A percentile compares a stretch with the other conserved stretches of the same genome.
These are phyloP conservation scores for Aspergillus baeticus DNA, from an alignment of 495 filamentous ascomycete genomes.

Conservation along the genomic window DNA sequence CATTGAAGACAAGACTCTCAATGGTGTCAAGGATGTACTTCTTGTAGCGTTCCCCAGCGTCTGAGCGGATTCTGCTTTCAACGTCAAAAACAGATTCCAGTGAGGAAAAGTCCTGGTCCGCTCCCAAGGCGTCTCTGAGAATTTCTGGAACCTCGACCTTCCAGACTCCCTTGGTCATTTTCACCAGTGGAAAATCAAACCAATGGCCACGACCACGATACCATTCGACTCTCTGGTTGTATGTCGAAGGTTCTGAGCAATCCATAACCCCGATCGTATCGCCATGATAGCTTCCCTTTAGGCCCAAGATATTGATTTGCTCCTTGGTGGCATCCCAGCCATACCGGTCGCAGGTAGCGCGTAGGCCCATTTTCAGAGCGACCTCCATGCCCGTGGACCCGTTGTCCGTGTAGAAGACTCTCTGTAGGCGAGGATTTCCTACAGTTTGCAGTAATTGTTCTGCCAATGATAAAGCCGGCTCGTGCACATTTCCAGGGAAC, in stretches of 20 bases:
- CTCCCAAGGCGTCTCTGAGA: slow-evolving; percentile 46
- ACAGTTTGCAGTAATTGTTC: slow-evolving; percentile 54
- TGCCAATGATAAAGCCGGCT: slow-evolving; percentile 66
- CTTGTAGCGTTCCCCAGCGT: slow-evolving; percentile 49
- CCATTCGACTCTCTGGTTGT: slow-evolving; percentile 76
- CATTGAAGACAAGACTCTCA: slow-evolving; percentile 41
- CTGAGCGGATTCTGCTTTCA: slow-evolving; percentile 39
- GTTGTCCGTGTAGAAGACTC: slow-evolving; percentile 77
- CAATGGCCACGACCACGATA: slow-evolving; percentile 71
- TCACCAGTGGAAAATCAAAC: slow-evolving; percentile 71
- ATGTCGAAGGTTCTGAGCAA: slow-evolving; percentile 67
- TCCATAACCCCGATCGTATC: slow-evolving; percentile 85
- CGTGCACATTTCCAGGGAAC: slow-evolving; percentile 72
- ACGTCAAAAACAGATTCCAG: slow-evolving; percentile 63
- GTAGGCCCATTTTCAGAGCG: slow-evolving; percentile 75
- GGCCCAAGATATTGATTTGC: slow-evolving; percentile 62
- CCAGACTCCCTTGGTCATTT: slow-evolving; percentile 63
- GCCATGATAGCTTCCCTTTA: slow-evolving; percentile 77
- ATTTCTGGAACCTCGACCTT: slow-evolving; percentile 52
- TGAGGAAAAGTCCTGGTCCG: slow-evolving; percentile 42
- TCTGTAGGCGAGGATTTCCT: slow-evolving; percentile 57
- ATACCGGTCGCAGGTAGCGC: slow-evolving; percentile 61
- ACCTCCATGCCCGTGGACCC: slow-evolving; percentile 79
- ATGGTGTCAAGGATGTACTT: slow-evolving; percentile 55
- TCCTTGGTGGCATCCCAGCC: slow-evolving; percentile 55